These are phyloP conservation scores for Aureobasidium lini DNA, from an alignment of 2,329 filamentous ascomycete species.

Conservation along the genomic window DNA sequence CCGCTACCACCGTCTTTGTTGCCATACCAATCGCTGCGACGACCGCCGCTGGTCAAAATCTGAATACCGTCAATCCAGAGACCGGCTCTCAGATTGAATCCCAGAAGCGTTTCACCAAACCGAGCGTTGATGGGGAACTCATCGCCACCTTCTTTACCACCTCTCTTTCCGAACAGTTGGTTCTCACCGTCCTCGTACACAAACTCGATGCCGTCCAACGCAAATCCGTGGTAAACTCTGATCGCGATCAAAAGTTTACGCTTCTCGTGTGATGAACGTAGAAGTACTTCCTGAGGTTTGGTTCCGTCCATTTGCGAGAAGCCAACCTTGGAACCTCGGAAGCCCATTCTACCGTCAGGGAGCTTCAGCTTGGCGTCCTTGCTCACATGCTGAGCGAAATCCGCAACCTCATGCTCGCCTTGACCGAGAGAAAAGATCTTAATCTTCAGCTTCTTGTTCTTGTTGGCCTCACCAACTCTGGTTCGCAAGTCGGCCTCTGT, in stretches of 20 bases:
- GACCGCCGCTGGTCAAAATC: slow-evolving; percentile 80
- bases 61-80: slow-evolving; percentile 83
- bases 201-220: slow-evolving; percentile 84
- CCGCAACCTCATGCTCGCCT: slow-evolving; percentile 66
- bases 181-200: slow-evolving; percentile 79
- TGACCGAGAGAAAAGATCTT: slow-evolving; percentile 70
- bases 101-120: slow-evolving; percentile 77
- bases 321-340: slow-evolving; percentile 67
- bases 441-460: slow-evolving; percentile 61
- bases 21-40: slow-evolving; percentile 78
- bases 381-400: slow-evolving; percentile 61
- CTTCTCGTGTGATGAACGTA: slow-evolving; percentile 59
- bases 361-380: slow-evolving; percentile 70
- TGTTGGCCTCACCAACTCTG: slow-evolving; percentile 63
- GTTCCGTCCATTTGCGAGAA: slow-evolving; percentile 63
- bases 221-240: slow-evolving; percentile 66
- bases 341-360: slow-evolving; percentile 66
- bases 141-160: slow-evolving; percentile 61
- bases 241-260: slow-evolving; percentile 69
- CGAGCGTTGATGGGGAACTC: slow-evolving; percentile 77
- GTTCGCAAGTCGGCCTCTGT: slow-evolving; percentile 67
- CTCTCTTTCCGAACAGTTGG: slow-evolving; percentile 79
- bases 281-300: slow-evolving; percentile 63
- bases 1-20: slow-evolving; percentile 70
- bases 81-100: slow-evolving; percentile 75